A percentile compares a stretch with the other conserved stretches of the same genome.
phyloP scores from a whole-genome alignment of 202 grass and related monocot genomes.

The Cymbopogon flexuosus region DNA sequence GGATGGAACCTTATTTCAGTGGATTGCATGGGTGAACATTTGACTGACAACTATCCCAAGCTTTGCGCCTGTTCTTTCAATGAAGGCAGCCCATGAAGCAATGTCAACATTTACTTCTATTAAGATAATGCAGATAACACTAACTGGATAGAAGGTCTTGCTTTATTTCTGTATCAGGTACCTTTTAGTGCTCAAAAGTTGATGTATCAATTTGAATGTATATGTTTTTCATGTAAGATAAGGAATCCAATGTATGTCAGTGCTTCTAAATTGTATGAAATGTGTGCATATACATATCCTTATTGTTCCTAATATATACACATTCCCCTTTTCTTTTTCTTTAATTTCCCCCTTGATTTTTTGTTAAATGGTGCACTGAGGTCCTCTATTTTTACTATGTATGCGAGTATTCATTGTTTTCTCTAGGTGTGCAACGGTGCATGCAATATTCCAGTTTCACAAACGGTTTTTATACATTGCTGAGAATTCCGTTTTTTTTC shows the following conservation, averaged over 20 bases:
- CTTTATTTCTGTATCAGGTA: not conserved
- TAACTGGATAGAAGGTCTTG: not conserved
- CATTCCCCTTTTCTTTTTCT: not conserved
- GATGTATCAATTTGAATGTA: constrained; percentile 12
- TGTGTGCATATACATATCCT: not conserved
- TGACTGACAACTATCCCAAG: not conserved
- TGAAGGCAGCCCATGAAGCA: not conserved
- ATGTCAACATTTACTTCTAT: not conserved
- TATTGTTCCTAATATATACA: not conserved
- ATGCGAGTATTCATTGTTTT: not conserved
- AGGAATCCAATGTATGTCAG: not conserved
- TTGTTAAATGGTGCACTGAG: not conserved
- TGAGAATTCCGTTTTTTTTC: not conserved
- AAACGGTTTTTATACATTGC: not conserved
- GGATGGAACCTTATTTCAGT: not conserved
- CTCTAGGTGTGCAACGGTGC: not conserved
- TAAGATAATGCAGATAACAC: not conserved
- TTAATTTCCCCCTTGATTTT: not conserved
- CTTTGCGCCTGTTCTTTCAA: not conserved
- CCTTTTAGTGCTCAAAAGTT: not conserved
- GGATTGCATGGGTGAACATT: not conserved
- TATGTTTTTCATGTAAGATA: not conserved
- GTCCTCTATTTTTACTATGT: not conserved
- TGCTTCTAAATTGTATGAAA: not conserved
- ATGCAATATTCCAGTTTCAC: not conserved